Conservation (phyloP, 2,329 filamentous ascomycete species). For the Xylaria multiplex region DNA sequence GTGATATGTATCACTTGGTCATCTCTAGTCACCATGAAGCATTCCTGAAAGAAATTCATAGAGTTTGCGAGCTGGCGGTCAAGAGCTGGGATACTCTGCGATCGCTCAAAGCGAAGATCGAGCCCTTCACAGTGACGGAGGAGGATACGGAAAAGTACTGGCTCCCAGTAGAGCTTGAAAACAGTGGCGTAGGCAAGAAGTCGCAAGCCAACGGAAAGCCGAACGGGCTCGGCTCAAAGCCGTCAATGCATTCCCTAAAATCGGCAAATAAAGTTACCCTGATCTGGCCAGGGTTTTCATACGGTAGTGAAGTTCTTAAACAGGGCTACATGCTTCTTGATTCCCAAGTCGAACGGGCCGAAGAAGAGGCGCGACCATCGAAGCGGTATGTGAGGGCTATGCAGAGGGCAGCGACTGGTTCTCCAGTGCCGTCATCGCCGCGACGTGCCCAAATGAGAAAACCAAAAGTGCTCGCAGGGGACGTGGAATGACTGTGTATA, state of each 20-base stretch:
- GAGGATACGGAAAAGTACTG: constrained; percentile 30
- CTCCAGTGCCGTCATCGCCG: not conserved
- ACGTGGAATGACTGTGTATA: constrained; percentile 24
- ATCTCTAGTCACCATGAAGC: not conserved
- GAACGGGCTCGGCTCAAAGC: constrained; percentile 28
- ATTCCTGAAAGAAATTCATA: constrained; percentile 7
- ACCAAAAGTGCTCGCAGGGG: constrained; percentile 1
- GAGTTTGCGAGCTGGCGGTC: constrained; percentile 20
- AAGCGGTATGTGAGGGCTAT: constrained; percentile 22
- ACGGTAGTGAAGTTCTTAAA: constrained; percentile 29
- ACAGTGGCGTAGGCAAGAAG: constrained; percentile 6
- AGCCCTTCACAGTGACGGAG: constrained; percentile 24
- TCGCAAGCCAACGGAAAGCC: constrained; percentile 10
- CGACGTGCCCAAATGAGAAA: constrained; percentile 4
- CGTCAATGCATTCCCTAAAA: constrained; percentile 22
- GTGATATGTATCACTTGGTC: constrained; percentile 8
- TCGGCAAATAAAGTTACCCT: constrained; percentile 22
- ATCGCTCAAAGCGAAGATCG: constrained; percentile 29
- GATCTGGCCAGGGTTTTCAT: constrained; percentile 34
- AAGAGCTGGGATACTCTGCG: constrained; percentile 26
- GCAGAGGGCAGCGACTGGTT: constrained; percentile 3
- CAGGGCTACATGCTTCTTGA: constrained; percentile 36
- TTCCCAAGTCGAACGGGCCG: constrained; percentile 23
- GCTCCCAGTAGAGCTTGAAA: constrained; percentile 33
- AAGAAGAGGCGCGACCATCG: constrained; percentile 12